phyloP scores from a whole-genome alignment of 2,329 filamentous ascomycete species.

The Mollisiaceae sp. region DNA sequence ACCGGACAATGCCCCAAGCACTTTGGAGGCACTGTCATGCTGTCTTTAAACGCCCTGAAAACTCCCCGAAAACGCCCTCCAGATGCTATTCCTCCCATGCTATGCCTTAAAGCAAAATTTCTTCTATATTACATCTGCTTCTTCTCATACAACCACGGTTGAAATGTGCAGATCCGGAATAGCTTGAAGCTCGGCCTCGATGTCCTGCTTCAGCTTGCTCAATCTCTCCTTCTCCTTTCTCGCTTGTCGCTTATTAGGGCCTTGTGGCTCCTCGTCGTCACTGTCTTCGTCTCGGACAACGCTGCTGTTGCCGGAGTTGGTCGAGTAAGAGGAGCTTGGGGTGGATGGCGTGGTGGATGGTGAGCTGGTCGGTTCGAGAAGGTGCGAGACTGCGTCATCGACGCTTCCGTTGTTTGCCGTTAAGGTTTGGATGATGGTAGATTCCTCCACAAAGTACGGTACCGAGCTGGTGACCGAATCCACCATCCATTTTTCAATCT shows the following conservation, averaged over 20 bases:
- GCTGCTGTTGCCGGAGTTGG: constrained; percentile 52
- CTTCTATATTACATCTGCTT: neutral
- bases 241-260: constrained; percentile 54
- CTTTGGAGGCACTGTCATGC: neutral
- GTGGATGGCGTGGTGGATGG: constrained; percentile 17
- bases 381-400: constrained; percentile 54
- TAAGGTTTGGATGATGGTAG: constrained; percentile 56
- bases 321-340: constrained; percentile 38
- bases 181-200: neutral
- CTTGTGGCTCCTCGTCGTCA: constrained; percentile 52
- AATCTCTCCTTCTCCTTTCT: constrained; percentile 13
- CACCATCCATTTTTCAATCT: constrained; percentile 60
- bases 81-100: neutral
- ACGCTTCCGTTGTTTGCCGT: constrained; percentile 64
- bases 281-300: constrained; percentile 56
- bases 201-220: neutral
- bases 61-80: neutral
- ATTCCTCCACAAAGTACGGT: constrained; percentile 54
- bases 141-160: neutral
- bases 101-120: neutral
- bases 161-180: neutral
- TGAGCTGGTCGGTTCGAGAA: constrained; percentile 49
- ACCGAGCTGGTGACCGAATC: constrained; percentile 56
- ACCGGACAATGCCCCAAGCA: neutral
- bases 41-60: neutral